Evolutionary conservation across 495 filamentous ascomycete species (phyloP), one percentile per base, ranked within the genome.

Genomic region (Talaromyces liani): DNA sequence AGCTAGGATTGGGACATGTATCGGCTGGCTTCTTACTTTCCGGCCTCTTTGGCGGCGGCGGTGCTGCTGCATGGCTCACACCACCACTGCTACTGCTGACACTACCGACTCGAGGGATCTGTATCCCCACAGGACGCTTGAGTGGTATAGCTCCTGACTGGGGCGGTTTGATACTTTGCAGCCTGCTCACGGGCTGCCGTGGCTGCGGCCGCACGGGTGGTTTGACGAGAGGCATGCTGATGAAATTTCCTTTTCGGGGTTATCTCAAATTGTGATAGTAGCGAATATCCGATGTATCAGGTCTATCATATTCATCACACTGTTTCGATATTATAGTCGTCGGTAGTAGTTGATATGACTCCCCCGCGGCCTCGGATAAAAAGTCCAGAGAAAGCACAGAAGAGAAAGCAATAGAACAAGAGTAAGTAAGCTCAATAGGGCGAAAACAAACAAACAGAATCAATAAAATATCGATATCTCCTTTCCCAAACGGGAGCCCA

Each of bases 1-100:
- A 84, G 45, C 74, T 74, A 2, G 76, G 79, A 60, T 82, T 82
- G 18, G 78, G 77, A 65, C 78, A 81, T 18, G 73, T 77, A 22
- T 63, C 51, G 12, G 53, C 62, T 39, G 49, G 33, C 25, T 49
- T 61, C 8, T 49, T 61, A 6, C 12, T 61, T 49, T 53, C 39
- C 12, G 59, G 62, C 29, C 55, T 63, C 25, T 63, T 29, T 51
- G 22, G 36, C 8, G 41, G 24, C 4, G 34, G 20, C 8, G 14
- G 3, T 45, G 4, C 45, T 49, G 45, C 41, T 55, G 18, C 45
- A 20, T 18, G 31, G 39, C 25, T 33, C 16, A 22, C 1, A 74
- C 70, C 9, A 75, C 75, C 65, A 76, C 78, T 24, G 77, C 74
- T 63, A 77, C 74, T 27, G 76, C 76, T 9, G 73, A 76, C 29